Base-by-base conservation (phyloP, 2,329 filamentous ascomycete genomes). In the Fusarium redolens region DNA sequence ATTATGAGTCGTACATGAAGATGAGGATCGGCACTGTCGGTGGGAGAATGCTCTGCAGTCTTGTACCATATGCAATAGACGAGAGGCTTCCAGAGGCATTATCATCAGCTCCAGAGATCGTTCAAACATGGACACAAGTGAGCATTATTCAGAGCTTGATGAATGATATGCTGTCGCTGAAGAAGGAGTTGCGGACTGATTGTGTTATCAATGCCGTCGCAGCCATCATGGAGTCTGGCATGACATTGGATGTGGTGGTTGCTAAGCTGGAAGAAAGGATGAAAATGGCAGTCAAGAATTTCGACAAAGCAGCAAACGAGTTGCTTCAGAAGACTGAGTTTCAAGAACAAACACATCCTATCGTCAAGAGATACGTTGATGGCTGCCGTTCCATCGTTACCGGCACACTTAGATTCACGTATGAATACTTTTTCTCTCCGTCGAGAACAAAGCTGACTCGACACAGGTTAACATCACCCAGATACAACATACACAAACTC, bases 381-480 rank as follows among this genome's bases (percentile, higher is more conserved):
- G 81, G 79, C 4, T 79, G 78, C 14, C 77, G 76, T 18, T 54
- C 61, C 30, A 77, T 81, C 54, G 77, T 79, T 15, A 81, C 77
- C 2, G 81, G 81, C 17, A 77, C 75, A 14, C 65, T 82, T 4
- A 70, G 78, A 50, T 82, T 81, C 69, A 80, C 78, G 81, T 82
- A 60, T 52, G 81, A 73, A 35, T 20, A 40, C 25, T 28, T 20
- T 17, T 6, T 7, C 22, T n/a, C 22, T 11, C 22, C 28, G 20
- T 28, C 33, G 8, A 38, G 20, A 30, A 8, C 7, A 28, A 57
- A 25, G 38, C 58, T 69, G 28, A 69, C 65, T 22, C 38, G 22
- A 4, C 20, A 52, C 38, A 82, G 81, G 6, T 66, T 81, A 45
- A 75, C 75, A 45, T 82, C 81, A 15, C 77, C 77, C 25, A 75